Conservation (phyloP, 495 filamentous ascomycete genomes). For the Podospora pseudocomata region DNA sequence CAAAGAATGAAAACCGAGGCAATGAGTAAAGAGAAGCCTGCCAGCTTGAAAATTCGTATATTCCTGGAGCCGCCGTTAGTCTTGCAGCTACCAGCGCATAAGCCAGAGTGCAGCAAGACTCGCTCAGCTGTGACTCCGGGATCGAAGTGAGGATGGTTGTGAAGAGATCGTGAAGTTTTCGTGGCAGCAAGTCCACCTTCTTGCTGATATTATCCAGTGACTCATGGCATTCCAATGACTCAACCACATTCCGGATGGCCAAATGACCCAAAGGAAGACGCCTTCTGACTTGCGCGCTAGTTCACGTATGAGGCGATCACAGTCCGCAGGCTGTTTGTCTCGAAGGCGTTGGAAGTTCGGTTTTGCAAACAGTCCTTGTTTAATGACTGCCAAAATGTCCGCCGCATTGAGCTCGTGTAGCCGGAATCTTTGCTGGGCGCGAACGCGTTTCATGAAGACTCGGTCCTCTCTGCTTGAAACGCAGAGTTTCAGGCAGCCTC, state of each 20-base stretch:
- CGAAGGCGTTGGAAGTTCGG: not conserved
- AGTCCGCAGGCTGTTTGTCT: not conserved
- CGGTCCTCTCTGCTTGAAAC: not conserved
- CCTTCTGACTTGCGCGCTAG: not conserved
- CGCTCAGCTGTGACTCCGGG: not conserved
- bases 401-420: not conserved
- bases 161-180: not conserved
- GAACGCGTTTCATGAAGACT: not conserved
- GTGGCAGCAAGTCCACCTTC: not conserved
- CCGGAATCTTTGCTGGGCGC: not conserved
- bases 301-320: not conserved
- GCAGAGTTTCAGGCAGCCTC: not conserved
- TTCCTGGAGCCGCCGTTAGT: not conserved
- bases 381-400: not conserved
- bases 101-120: not conserved
- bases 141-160: not conserved
- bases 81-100: not conserved
- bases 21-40: too few relatives aligned
- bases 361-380: not conserved
- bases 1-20: not conserved
- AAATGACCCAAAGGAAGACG: not conserved
- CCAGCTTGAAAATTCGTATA: too few relatives aligned
- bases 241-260: not conserved
- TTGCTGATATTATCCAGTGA: not conserved
- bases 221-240: not conserved